Evolutionary conservation across 805 yeast genomes (phyloP).

Genomic region (Spathaspora passalidarum): DNA sequence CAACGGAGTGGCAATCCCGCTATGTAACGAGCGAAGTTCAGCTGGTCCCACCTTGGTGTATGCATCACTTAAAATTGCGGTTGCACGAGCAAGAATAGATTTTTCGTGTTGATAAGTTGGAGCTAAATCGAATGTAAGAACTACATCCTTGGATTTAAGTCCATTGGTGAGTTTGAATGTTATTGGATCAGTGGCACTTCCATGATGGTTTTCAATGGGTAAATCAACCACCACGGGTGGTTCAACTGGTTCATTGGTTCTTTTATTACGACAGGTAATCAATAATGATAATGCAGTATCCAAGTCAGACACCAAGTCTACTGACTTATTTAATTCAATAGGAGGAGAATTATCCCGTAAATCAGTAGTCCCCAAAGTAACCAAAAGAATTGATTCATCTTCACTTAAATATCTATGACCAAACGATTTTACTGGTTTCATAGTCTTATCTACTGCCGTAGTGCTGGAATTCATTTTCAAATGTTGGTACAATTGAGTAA

Average conservation of each 20-base stretch:
- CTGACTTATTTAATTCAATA: constrained; percentile 64
- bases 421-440: constrained; percentile 70
- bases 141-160: constrained; percentile 48
- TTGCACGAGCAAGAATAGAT: constrained; percentile 72
- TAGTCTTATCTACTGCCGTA: constrained; percentile 4
- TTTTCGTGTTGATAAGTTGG: constrained; percentile 66
- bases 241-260: constrained; percentile 33
- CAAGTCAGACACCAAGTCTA: constrained; percentile 75
- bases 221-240: constrained; percentile 68
- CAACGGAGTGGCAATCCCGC: constrained; percentile 68
- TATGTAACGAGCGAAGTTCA: constrained; percentile 58
- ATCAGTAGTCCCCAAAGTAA: constrained; percentile 87
- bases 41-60: constrained; percentile 67
- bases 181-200: constrained; percentile 69
- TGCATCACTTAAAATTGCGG: constrained; percentile 62
- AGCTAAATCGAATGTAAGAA: constrained; percentile 77
- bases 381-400: constrained; percentile 67
- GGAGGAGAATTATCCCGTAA: constrained; percentile 57
- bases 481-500: constrained; percentile 38
- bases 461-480: constrained; percentile 22
- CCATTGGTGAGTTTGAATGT: constrained; percentile 57
- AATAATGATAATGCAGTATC: constrained; percentile 84
- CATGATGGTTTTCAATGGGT: constrained; percentile 77
- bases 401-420: constrained; percentile 73
- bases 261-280: constrained; percentile 41